Evolutionary conservation across 2,329 filamentous ascomycete species (phyloP).

Genomic region (Teratosphaeria zuluensis): DNA sequence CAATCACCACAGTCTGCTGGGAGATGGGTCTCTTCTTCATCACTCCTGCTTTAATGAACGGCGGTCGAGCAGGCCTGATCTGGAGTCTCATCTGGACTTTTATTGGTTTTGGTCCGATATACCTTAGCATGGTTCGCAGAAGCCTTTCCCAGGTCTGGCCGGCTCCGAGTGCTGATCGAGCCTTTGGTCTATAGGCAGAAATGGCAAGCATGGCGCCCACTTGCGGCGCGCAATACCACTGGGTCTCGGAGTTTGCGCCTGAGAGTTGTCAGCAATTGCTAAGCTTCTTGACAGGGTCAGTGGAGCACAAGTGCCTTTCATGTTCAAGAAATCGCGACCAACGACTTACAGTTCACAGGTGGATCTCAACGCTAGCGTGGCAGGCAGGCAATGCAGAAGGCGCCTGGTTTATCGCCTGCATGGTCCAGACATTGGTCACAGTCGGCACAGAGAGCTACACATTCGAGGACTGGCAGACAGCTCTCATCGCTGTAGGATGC

Average conservation of each 20-base stretch:
- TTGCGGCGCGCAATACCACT: neutral
- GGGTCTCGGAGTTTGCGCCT: neutral
- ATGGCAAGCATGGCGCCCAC: conserved; percentile 5
- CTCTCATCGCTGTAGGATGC: neutral
- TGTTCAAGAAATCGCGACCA: neutral
- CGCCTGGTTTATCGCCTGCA: neutral
- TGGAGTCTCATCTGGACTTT: conserved; percentile 12
- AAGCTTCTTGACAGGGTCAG: neutral
- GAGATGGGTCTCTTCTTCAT: conserved; percentile 10
- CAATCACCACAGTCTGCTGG: conserved; percentile 10
- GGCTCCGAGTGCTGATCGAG: neutral
- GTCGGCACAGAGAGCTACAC: neutral
- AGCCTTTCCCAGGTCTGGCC: neutral
- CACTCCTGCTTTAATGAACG: conserved; percentile 12
- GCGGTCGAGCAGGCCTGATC: conserved; percentile 19
- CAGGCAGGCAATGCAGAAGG: neutral
- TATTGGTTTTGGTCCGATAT: conserved; percentile 7
- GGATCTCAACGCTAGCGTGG: neutral
- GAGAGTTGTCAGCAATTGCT: neutral
- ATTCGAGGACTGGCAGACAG: neutral
- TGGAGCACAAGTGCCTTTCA: neutral
- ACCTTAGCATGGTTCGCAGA: neutral
- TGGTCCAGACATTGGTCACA: neutral
- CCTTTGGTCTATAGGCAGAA: conserved; percentile 14
- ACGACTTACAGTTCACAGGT: neutral